phyloP scores from a whole-genome alignment of 495 filamentous ascomycete genomes.

The Lichina pygmaea region DNA sequence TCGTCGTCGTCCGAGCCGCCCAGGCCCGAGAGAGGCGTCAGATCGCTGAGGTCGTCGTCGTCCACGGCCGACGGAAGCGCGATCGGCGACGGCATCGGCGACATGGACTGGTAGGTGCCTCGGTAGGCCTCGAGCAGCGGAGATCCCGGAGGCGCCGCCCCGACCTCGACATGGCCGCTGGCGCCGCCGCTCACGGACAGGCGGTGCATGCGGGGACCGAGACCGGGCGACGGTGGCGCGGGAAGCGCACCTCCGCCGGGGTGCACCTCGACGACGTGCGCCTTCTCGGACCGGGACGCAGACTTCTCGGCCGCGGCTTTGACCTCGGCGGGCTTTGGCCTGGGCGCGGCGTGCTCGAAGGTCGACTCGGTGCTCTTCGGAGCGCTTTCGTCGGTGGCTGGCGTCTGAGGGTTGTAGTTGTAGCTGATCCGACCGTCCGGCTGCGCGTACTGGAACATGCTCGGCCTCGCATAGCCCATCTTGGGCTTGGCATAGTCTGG shows the following conservation, averaged over 20 bases:
- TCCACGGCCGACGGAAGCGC: slow-evolving; percentile 9
- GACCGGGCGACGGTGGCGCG: slow-evolving; percentile 13
- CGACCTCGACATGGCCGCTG: slow-evolving; percentile 8
- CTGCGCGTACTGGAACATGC: slow-evolving; percentile 1
- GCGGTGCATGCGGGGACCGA: slow-evolving; percentile 20
- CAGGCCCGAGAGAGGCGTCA: slow-evolving; percentile 7
- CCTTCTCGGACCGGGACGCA: neutral
- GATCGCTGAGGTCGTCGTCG: slow-evolving; percentile 12
- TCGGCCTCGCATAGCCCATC: neutral
- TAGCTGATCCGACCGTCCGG: slow-evolving; percentile 1
- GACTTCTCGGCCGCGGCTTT: neutral
- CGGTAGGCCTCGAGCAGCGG: slow-evolving; percentile 81
- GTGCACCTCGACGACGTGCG: slow-evolving; percentile 1
- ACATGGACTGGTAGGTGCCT: slow-evolving; percentile 85
- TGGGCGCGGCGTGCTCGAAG: neutral
- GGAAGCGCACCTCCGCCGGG: slow-evolving; percentile 1
- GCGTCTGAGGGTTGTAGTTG: neutral
- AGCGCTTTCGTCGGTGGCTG: neutral
- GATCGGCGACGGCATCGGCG: slow-evolving; percentile 72
- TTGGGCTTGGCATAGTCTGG: neutral
- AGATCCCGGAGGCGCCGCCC: slow-evolving; percentile 33
- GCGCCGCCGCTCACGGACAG: slow-evolving; percentile 9
- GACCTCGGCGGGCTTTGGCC: too few relatives aligned
- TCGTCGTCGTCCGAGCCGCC: slow-evolving; percentile 4
- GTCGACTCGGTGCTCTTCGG: neutral